Evolutionary conservation across 352 stramenopile genomes (phyloP).

Genomic region (Phytopythium sindhum): DNA sequence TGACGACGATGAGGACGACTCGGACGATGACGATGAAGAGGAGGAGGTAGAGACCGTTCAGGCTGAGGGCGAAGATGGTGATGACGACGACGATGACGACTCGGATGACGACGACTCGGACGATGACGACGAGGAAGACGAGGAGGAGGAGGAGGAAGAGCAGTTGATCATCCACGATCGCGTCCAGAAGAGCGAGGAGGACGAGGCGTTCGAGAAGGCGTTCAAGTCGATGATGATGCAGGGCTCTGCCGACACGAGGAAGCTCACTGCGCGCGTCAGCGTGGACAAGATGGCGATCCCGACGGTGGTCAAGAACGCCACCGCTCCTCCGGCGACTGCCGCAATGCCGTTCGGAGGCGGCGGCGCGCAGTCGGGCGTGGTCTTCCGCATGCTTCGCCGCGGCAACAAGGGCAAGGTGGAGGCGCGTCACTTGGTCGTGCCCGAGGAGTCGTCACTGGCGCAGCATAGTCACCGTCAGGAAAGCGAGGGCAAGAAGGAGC

Average conservation of each 20-base stretch:
- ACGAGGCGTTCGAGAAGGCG: constrained; percentile 87
- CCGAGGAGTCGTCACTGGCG: constrained; percentile 91
- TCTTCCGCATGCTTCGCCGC: constrained; percentile 95
- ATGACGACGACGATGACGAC: constrained; percentile 67
- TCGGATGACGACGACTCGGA: constrained; percentile 67
- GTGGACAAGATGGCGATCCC: constrained; percentile 89
- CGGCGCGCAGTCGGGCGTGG: constrained; percentile 45
- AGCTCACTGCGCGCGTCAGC: constrained; percentile 60
- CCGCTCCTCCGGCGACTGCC: constrained; percentile 13
- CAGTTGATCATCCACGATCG: constrained; percentile 87
- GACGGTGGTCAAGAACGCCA: constrained; percentile 65
- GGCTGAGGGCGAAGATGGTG: constrained; percentile 61
- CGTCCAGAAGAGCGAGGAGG: constrained; percentile 72
- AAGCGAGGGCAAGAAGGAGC: constrained; percentile 80
- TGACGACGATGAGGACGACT: constrained; percentile 29
- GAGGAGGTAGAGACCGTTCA: constrained; percentile 72
- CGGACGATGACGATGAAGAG: constrained; percentile 50
- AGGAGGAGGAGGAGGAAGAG: constrained; percentile 81
- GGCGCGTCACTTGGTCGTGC: constrained; percentile 91
- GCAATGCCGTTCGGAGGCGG: constrained; percentile 21
- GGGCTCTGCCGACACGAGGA: constrained; percentile 52
- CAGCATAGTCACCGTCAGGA: constrained; percentile 87
- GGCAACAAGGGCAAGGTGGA: constrained; percentile 97
- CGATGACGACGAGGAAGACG: constrained; percentile 58
- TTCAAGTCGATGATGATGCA: constrained; percentile 89